Percentiles rank a stretch among this genome's conserved stretches.
phyloP scores from a whole-genome alignment of 495 filamentous ascomycete species.

The Poronia punctata region DNA sequence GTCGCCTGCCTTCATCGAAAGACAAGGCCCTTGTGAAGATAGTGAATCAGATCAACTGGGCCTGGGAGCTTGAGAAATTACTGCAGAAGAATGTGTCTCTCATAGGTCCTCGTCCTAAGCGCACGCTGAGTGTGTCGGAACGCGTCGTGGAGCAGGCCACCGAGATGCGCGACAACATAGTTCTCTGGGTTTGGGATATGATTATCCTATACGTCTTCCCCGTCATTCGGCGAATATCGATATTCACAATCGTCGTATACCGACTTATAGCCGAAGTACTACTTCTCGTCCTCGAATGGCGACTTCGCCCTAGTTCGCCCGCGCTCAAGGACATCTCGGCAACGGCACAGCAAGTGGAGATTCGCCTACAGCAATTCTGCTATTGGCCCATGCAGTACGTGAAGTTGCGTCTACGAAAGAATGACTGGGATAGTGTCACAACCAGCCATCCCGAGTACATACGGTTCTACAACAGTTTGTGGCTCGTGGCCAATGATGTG shows the following conservation, averaged over 20 bases:
- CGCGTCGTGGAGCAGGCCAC: conserved; percentile 90
- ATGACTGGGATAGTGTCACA: conserved; percentile 92
- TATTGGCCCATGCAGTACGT: conserved; percentile 98
- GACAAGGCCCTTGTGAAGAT: conserved; percentile 74
- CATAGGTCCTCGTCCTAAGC: conserved; percentile 69
- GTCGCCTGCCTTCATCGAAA: conserved; percentile 68
- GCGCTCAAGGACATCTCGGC: conserved; percentile 94
- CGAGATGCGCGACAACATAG: conserved; percentile 67
- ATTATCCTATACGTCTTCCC: conserved; percentile 74
- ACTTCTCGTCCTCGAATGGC: conserved; percentile 79
- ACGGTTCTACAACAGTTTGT: conserved; percentile 96
- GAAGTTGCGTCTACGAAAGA: conserved; percentile 77
- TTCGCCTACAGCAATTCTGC: conserved; percentile 95
- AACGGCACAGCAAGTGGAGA: conserved; percentile 97
- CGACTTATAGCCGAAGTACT: conserved; percentile 75
- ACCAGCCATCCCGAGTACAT: conserved; percentile 97
- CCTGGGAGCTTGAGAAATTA: conserved; percentile 76
- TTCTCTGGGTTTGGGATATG: conserved; percentile 62
- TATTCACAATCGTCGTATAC: conserved; percentile 72
- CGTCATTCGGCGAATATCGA: conserved; percentile 62
- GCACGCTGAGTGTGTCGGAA: conserved; percentile 87
- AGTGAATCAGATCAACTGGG: conserved; percentile 93
- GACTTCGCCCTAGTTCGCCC: conserved; percentile 67
- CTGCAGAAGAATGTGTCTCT: conserved; percentile 82
- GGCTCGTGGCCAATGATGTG: conserved; percentile 97